Base-by-base conservation (phyloP, 139 green algal genomes). In the Micractinium sp. region DNA sequence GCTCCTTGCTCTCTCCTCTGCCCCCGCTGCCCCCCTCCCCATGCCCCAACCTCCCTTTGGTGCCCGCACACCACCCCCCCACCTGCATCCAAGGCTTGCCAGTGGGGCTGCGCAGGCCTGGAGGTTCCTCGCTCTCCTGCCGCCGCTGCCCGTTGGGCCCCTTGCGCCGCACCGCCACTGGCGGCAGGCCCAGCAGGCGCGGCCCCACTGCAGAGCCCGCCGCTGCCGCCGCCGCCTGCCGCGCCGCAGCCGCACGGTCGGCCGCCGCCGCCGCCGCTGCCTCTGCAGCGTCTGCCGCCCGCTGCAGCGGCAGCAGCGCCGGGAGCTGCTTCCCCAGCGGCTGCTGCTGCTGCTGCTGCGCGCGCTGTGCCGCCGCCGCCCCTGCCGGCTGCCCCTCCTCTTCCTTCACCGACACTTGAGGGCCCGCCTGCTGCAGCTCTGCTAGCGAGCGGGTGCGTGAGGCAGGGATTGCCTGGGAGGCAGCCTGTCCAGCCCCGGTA, bases 41-140 rank as follows among this genome's bases (percentile, higher is more conserved):
- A 16, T 5, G 47, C 7, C 9, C 47, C 5, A 5, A 56, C 9
- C 47, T 56, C 47, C 29, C 27, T 27, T 76, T 20, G 14, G 14
- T 27, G 63, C 63, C 63, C 20, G 12, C 20, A 2, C 69, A 76
- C 7, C 78, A 15, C 16, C 31, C 4, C 19, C 82, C 29, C 67
- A 87, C 83, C 83, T 79, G 67, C 69, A 90, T 35, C 87, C 87
- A 90, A 23, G 38, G 69, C 80, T 87, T 77, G 47, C 85, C 85
- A 14, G 85, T 60, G 18, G 85, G 85, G 85, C 85, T 89, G 47
- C 73, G 85, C 47, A 82, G 71, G 9, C 66, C 83, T 1, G 83
- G 31, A 0, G 66, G 82, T 61, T 87, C 82, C 35, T 35, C 63
- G 16, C 27, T 20, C 20, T 33, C 78, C 20, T 29, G 27, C 29